Evolutionary conservation across 73 alveolate species (phyloP), one percentile per base, ranked within the genome.

Genomic region (Tetrahymena borealis): DNA sequence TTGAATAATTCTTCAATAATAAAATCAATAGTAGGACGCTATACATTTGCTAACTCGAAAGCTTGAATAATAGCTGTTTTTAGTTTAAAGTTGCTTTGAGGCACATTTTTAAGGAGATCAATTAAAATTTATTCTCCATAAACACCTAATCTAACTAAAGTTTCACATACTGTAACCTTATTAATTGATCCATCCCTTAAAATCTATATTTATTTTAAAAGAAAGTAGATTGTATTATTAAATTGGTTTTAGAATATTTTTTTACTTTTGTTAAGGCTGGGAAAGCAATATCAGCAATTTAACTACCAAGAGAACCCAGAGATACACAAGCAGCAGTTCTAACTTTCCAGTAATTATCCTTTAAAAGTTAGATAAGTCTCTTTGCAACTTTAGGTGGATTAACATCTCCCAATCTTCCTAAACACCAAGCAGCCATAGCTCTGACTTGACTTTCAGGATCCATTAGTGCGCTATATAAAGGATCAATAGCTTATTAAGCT

Each of bases 281-380:
- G 38, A 97, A 91, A 42, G 97, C 92, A 90, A 91, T 93, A 90
- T 96, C 91, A 93, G 98, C 98, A 39, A 97, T 95, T 79, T 96
- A 91, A 77, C 95, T 96, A n/a, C 99, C 99, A 43, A 95, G 91
- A 90, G 96, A 96, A 11, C 98, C 97, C 12, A 98, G 96, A 32
- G 99, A 97, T 40, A 95, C 96, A 92, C 98, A 98, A 43, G 99
- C 97, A 1, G 99, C 99, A 36, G 98, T 97, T 95, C 98, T 95
- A 35, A 98, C 99, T 94, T 98, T 98, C 99, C 99, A 98, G 95
- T 96, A 97, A 39, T 96, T 95, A 95, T 97, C 98, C 90, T 97
- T 97, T 36, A 98, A 92, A 11, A 97, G 96, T 6, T 91, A 35
- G 16, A 95, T 95, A 2, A 98, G 93, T 39, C 91, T 95, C 78